Conservation (phyloP, 345 rosid genomes). For the Erucastrum elatum region DNA sequence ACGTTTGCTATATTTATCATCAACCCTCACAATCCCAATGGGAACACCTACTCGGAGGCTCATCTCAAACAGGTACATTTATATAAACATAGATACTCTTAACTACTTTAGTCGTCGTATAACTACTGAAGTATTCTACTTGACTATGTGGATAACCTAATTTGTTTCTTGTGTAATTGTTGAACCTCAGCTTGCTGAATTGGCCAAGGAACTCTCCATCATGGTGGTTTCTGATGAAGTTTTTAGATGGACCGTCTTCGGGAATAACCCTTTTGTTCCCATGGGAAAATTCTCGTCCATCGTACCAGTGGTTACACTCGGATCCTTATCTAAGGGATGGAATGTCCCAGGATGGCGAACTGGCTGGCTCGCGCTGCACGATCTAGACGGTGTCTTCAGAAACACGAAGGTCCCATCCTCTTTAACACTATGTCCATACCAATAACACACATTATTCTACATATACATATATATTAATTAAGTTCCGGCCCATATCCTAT, state of each 20-base stretch:
- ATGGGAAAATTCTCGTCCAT: conserved; percentile 55
- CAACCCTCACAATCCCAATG: conserved; percentile 42
- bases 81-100: background rate
- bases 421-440: background rate
- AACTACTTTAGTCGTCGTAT: background rate
- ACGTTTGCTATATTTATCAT: conserved; percentile 56
- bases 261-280: conserved; percentile 47
- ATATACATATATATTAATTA: background rate
- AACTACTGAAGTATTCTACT: background rate
- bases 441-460: background rate
- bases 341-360: conserved; percentile 62
- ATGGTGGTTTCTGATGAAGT: conserved; percentile 63
- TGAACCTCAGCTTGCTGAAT: conserved; percentile 50
- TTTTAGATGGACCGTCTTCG: conserved; percentile 47
- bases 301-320: conserved; percentile 54
- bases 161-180: background rate
- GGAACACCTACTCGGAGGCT: conserved; percentile 41
- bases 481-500: background rate
- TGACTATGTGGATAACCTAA: no score
- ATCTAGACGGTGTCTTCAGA: conserved; percentile 44
- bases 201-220: conserved; percentile 46
- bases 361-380: conserved; percentile 53
- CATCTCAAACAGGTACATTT: conserved; percentile 44
- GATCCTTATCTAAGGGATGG: conserved; percentile 64
- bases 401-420: conserved; percentile 39